Percentiles rank a stretch among this genome's conserved stretches.
These are phyloP conservation scores for Nasturtium officinale DNA, from an alignment of 345 rosid genomes.

Conservation along the genomic window DNA sequence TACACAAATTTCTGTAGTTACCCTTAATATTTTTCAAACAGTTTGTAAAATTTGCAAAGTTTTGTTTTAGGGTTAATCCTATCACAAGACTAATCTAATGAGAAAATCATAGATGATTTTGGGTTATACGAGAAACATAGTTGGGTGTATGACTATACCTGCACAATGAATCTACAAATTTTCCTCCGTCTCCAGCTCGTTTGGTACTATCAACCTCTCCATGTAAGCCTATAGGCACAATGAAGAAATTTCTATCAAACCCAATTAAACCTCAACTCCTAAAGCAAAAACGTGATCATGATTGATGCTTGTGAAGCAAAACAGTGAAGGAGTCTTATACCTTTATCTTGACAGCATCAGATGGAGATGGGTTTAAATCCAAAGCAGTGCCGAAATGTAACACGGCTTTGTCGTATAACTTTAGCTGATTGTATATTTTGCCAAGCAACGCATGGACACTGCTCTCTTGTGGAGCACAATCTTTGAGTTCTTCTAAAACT, in stretches of 20 bases:
- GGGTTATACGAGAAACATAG: slow-evolving; percentile 23
- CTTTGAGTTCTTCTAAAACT: slow-evolving; percentile 84
- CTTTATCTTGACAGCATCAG: slow-evolving; percentile 79
- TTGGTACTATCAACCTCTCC: slow-evolving; percentile 37
- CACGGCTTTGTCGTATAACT: slow-evolving; percentile 75
- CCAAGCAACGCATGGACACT: slow-evolving; percentile 86
- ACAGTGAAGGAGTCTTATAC: slow-evolving; percentile 42
- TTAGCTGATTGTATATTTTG: slow-evolving; percentile 60
- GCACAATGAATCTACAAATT: slow-evolving; percentile 34
- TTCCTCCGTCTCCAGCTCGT: slow-evolving; percentile 33
- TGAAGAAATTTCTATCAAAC: neutral
- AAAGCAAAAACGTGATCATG: slow-evolving; percentile 12
- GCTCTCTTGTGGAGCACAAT: slow-evolving; percentile 74
- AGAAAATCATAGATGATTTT: slow-evolving; percentile 14
- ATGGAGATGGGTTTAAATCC: slow-evolving; percentile 78
- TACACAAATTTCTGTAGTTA: slow-evolving; percentile 3
- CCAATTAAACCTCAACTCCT: neutral
- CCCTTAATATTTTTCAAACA: neutral
- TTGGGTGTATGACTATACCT: slow-evolving; percentile 13
- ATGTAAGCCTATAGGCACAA: slow-evolving; percentile 41
- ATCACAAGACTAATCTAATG: slow-evolving; percentile 7
- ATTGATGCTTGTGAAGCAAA: slow-evolving; percentile 18
- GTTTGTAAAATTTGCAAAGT: slow-evolving; percentile 25
- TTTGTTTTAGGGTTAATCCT: slow-evolving; percentile 26
- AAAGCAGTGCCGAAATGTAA: slow-evolving; percentile 82